Evolutionary conservation across 1,284 basidiomycete species (phyloP), one percentile per base, ranked within the genome.

Genomic region (Austropuccinia psidii): DNA sequence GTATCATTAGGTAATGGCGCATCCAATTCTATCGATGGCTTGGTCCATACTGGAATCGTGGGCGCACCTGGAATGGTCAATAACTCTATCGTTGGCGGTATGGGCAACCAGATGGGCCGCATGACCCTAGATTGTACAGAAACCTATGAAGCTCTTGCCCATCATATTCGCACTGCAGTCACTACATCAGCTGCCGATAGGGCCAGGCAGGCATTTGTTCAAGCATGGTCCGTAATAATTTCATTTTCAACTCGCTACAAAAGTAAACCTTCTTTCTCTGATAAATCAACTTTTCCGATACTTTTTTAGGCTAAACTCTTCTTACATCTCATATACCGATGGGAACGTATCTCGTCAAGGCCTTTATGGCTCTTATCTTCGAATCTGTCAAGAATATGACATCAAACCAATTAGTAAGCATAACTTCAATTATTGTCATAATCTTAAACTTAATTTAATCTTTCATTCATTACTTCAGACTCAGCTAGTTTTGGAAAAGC

Each of bases 401-500:
- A 90, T 93, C 77, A 90, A 90, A 75, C 90, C 93, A 79, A 91
- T 94, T 83, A 95, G 39, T 72, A 31, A 27, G 52, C 57, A 8
- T 8, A 17, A 7, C 21, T 1, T 39, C 49, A 9, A 31, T 47
- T 49, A 31, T n/a, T n/a, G n/a, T n/a, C n/a, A n/a, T n/a, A n/a
- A n/a, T 11, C 11, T 41, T 55, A 43, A 35, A 2, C 1, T 47
- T 19, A 17, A 24, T 35, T 49, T 24, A 19, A 35, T 54, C 27
- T n/a, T 6, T 4, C 47, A 31, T 39, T 31, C 49, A 21, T 9
- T 17, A 24, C 15, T 41, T 9, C 29, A 61, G 73, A 93, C 83
- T 91, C 92, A 50, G 92, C 93, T 75, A 93, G 91, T 4, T 85
- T 95, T 78, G 92, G 92, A 76, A 95, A 96, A 82, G 91, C 91